Evolutionary conservation across 352 stramenopile genomes (phyloP).

Genomic region (Thalassiosira exigua): DNA sequence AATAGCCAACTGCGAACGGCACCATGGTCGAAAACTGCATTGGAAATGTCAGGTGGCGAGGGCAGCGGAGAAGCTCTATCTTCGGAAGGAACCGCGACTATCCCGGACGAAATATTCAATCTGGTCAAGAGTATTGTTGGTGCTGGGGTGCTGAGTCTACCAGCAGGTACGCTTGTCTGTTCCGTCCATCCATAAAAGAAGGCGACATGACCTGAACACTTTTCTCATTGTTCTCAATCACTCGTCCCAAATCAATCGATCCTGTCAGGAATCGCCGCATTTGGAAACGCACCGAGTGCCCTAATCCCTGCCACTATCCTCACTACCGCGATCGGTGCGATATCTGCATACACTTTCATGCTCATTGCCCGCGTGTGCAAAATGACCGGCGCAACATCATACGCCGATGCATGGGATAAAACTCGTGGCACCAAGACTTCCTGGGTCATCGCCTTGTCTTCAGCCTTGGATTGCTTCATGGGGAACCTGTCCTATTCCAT

Average conservation of each 20-base stretch:
- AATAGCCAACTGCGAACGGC: no score
- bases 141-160: conserved; percentile 79
- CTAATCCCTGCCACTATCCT: conserved; percentile 76
- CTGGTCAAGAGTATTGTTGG: conserved; percentile 84
- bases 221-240: no score
- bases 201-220: neutral
- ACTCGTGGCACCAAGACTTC: conserved; percentile 68
- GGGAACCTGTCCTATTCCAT: conserved; percentile 87
- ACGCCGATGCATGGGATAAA: conserved; percentile 85
- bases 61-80: no score
- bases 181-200: neutral
- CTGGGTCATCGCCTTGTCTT: conserved; percentile 80
- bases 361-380: conserved; percentile 87
- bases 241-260: no score
- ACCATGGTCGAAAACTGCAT: no score
- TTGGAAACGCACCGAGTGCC: conserved; percentile 71
- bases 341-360: conserved; percentile 87
- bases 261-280: conserved; percentile 73
- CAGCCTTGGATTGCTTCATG: conserved; percentile 83
- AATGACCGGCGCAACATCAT: conserved; percentile 81
- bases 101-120: conserved; percentile 79
- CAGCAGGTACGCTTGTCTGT: conserved; percentile 56
- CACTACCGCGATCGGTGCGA: conserved; percentile 76
- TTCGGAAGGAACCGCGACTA: conserved; percentile 63
- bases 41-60: neutral